A percentile compares a stretch with the other conserved stretches of the same genome.
These are phyloP conservation scores for Penicillium italicum DNA, from an alignment of 2,329 filamentous ascomycete genomes.

Conservation along the genomic window DNA sequence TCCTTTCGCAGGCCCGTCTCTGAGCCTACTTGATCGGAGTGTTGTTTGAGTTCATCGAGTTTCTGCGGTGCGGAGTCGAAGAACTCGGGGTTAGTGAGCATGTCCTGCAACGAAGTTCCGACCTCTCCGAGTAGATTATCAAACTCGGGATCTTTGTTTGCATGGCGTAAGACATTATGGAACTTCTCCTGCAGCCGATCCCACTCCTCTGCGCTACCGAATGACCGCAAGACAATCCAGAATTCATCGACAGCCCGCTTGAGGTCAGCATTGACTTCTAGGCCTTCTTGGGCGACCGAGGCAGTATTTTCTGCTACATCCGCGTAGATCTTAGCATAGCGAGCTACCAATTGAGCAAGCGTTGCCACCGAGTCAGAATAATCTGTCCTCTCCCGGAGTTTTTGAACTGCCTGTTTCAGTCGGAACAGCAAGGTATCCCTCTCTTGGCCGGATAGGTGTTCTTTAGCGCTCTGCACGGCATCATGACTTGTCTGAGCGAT, in stretches of 20 bases:
- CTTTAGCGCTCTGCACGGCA: slow-evolving; percentile 65
- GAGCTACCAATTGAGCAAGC: slow-evolving; percentile 68
- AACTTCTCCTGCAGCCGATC: slow-evolving; percentile 66
- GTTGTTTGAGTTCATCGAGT: slow-evolving; percentile 56
- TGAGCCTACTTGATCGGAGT: slow-evolving; percentile 56
- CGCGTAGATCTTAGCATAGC: slow-evolving; percentile 75
- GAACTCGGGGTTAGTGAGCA: slow-evolving; percentile 82
- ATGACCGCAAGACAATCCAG: slow-evolving; percentile 74
- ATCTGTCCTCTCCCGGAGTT: slow-evolving; percentile 70
- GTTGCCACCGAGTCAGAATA: slow-evolving; percentile 85
- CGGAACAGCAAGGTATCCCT: slow-evolving; percentile 69
- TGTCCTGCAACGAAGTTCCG: slow-evolving; percentile 69
- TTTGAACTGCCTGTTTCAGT: slow-evolving; percentile 70
- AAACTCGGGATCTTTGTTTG: slow-evolving; percentile 74
- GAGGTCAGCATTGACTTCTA: slow-evolving; percentile 69
- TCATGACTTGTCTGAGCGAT: slow-evolving; percentile 47
- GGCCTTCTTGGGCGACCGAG: slow-evolving; percentile 64
- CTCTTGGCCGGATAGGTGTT: slow-evolving; percentile 70
- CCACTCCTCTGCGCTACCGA: slow-evolving; percentile 74
- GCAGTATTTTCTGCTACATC: slow-evolving; percentile 66
- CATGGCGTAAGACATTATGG: slow-evolving; percentile 67
- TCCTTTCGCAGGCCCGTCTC: slow-evolving; percentile 69
- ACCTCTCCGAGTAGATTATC: slow-evolving; percentile 72
- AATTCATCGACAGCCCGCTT: slow-evolving; percentile 75
- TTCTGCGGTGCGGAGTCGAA: slow-evolving; percentile 71